Percentiles rank a stretch among this genome's conserved stretches.
These are phyloP conservation scores for Aegilops speltoides DNA, from an alignment of 176 grass and related monocot genomes.

Conservation along the genomic window DNA sequence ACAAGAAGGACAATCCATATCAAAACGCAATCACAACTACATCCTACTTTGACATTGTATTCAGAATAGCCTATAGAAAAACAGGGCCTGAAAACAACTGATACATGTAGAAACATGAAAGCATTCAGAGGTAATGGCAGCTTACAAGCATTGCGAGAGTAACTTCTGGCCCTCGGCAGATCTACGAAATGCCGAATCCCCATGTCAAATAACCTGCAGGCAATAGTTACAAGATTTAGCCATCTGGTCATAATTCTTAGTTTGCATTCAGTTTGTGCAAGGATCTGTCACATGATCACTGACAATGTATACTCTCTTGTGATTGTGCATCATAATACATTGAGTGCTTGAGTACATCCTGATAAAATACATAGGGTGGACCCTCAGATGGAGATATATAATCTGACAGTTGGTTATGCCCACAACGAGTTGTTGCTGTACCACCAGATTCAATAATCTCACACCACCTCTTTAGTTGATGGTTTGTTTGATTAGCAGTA, in stretches of 20 bases:
- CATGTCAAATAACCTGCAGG: background rate
- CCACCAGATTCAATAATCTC: background rate
- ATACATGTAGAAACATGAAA: background rate
- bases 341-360: background rate
- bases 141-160: background rate
- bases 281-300: background rate
- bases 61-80: background rate
- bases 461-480: background rate
- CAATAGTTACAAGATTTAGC: background rate
- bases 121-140: background rate
- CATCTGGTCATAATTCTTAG: background rate
- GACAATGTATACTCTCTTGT: background rate
- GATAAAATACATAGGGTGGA: background rate
- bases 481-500: background rate
- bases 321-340: background rate
- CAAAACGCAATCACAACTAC: background rate
- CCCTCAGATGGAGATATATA: background rate
- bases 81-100: background rate
- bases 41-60: background rate
- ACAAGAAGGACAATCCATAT: background rate
- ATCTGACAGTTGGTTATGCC: background rate
- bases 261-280: background rate
- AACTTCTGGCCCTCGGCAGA: background rate
- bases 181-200: background rate
- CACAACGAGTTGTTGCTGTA: background rate